phyloP scores from a whole-genome alignment of 306 rosid species.

The Dryas octopetala region DNA sequence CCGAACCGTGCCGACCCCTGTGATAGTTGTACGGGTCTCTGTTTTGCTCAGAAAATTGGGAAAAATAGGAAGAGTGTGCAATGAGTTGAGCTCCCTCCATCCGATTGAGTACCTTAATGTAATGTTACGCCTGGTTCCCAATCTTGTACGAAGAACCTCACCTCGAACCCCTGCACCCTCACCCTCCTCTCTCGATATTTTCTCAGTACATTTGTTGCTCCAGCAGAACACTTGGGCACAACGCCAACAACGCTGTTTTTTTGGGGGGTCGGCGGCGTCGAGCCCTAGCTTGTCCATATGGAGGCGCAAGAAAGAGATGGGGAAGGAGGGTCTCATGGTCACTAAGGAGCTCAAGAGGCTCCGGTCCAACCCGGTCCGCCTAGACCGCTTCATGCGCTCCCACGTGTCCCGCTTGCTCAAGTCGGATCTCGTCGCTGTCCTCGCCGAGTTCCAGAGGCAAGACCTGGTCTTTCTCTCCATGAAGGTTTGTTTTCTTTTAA shows the following conservation, averaged over 20 bases:
- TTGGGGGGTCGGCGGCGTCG: conserved; percentile 44
- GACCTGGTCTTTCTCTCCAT: conserved; percentile 70
- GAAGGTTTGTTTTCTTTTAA: conserved; percentile 42
- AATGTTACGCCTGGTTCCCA: conserved; percentile 31
- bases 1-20: too few species aligned
- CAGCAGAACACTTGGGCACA: not conserved
- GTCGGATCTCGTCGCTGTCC: conserved; percentile 77
- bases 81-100: too few species aligned
- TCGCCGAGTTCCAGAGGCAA: conserved; percentile 74
- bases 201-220: not conserved
- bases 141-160: conserved; percentile 28
- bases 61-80: too few species aligned
- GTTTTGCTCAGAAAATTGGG: too few species aligned
- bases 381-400: conserved; percentile 61
- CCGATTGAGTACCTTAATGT: not conserved
- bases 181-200: not conserved
- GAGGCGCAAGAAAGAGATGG: conserved; percentile 92
- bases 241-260: conserved; percentile 14
- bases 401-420: conserved; percentile 83
- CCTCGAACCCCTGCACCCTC: not conserved
- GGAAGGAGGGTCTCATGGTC: conserved; percentile 72
- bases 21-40: too few species aligned
- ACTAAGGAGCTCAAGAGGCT: conserved; percentile 84
- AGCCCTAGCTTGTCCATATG: conserved; percentile 92
- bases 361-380: conserved; percentile 48